These are phyloP conservation scores for Mollisiaceae sp. DNA, from an alignment of 2,329 filamentous ascomycete genomes.

Conservation along the genomic window DNA sequence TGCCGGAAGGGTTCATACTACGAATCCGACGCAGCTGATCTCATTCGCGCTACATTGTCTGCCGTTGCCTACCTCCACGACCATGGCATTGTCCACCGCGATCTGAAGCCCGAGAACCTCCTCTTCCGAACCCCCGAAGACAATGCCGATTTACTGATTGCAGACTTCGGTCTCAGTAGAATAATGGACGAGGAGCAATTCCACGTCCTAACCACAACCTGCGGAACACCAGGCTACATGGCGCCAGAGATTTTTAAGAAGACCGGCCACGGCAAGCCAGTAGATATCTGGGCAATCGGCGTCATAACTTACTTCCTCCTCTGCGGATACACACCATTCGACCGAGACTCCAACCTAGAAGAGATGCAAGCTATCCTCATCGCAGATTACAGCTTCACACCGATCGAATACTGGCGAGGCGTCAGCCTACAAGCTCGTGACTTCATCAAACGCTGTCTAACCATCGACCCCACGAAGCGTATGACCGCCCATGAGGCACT, in stretches of 20 bases:
- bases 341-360: constrained; percentile 95
- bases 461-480: constrained; percentile 82
- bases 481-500: constrained; percentile 88
- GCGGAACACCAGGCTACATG: constrained; percentile 98
- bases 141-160: constrained; percentile 94
- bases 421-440: constrained; percentile 86
- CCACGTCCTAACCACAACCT: constrained; percentile 96
- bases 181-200: constrained; percentile 99
- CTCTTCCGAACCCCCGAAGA: constrained; percentile 97
- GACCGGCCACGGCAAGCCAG: constrained; percentile 95
- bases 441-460: constrained; percentile 91
- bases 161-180: constrained; percentile 91
- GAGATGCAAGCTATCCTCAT: constrained; percentile 99
- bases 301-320: constrained; percentile 99
- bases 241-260: constrained; percentile 99
- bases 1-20: constrained; percentile 99
- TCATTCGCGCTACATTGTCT: constrained; percentile 92
- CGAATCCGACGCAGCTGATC: constrained; percentile 93
- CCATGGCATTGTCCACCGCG: constrained; percentile 97
- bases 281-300: constrained; percentile 97
- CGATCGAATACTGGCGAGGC: constrained; percentile 93
- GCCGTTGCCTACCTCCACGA: constrained; percentile 99
- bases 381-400: constrained; percentile 95
- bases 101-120: constrained; percentile 96
- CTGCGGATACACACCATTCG: constrained; percentile 97